Evolutionary conservation across 352 stramenopile genomes (phyloP), one percentile per base, ranked within the genome.

Genomic region (Phytophthora brassicae): DNA sequence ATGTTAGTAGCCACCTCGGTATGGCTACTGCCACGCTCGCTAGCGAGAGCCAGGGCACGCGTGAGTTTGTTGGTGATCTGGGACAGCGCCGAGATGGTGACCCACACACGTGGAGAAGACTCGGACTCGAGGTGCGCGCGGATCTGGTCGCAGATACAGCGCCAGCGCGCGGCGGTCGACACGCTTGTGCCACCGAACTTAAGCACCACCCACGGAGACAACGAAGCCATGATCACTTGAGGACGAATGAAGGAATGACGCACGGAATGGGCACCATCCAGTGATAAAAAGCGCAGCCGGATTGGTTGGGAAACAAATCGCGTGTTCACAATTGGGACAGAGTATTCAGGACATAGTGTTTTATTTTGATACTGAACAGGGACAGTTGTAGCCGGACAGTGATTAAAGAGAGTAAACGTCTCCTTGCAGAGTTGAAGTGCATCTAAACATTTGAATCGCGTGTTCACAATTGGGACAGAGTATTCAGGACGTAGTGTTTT

Each of bases 141-240:
- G 52, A 93, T 80, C 56, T 90, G 85, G 23, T 79, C 63, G 60
- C 83, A 92, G 54, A 96, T 95, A 63, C 78, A 83, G 29, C 67
- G 77, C 86, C 87, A 96, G 49, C 84, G 84, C 54, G 72, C 71
- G 12, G 76, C 75, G 6, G 84, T 94, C 11, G 86, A 93, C 47
- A 96, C 88, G 60, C 86, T 95, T 35, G 88, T 96, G 69, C 88
- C 88, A 47, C 88, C 88, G 47, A 96, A 96, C 69, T 96, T 96
- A 68, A 94, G 84, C 64, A 96, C 88, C 35, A 95, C 76, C 88
- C 88, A 96, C 26, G 64, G 48, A 24, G 45, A 64, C 9, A 57
- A 51, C 23, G 60, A 50, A 7, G 51, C 24, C 43, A 68, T 69
- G 24, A 16, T 31, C 26, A 35, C 31, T 48, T 36, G n/a, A n/a